phyloP scores from a whole-genome alignment of 176 grass and related monocot species.

The Avena sativa region DNA sequence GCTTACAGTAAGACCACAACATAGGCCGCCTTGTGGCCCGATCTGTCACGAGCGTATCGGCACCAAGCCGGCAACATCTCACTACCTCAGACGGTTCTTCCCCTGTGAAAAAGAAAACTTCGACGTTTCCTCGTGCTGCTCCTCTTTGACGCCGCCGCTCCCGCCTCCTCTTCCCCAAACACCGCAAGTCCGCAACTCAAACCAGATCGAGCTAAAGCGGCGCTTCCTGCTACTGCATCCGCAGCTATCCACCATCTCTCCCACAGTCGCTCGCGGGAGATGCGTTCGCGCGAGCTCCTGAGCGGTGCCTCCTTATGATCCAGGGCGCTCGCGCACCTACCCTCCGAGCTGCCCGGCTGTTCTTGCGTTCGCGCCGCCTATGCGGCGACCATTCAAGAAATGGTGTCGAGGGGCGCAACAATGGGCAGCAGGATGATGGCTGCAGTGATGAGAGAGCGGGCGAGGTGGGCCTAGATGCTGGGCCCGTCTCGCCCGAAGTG shows the following conservation, averaged over 20 bases:
- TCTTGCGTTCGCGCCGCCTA: conserved; percentile 52
- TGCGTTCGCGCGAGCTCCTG: conserved; percentile 31
- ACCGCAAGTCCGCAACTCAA: not conserved
- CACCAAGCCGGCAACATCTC: not conserved
- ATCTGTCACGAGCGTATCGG: not conserved
- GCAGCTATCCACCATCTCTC: conserved; percentile 10
- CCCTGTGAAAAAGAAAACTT: not conserved
- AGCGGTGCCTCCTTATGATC: conserved; percentile 11
- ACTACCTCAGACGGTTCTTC: not conserved
- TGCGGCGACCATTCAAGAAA: conserved; percentile 30
- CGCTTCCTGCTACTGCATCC: not conserved
- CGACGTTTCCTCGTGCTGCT: not conserved
- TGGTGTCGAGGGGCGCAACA: conserved; percentile 14
- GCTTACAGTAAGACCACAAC: not conserved
- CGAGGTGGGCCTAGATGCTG: conserved; percentile 36
- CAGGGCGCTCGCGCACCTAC: conserved; percentile 32
- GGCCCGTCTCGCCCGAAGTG: conserved; percentile 46
- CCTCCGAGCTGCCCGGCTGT: conserved; percentile 29
- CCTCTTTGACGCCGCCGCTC: conserved; percentile 19
- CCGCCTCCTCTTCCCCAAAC: not conserved
- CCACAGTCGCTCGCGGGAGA: not conserved
- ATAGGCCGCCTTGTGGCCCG: not conserved
- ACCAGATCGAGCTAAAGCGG: conserved; percentile 10
- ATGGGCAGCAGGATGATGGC: conserved; percentile 12
- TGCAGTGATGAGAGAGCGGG: not conserved